A percentile compares a stretch with the other conserved stretches of the same genome.
Evolutionary conservation across 257 asterid species (phyloP).

Genomic region (Prunella vulgaris): DNA sequence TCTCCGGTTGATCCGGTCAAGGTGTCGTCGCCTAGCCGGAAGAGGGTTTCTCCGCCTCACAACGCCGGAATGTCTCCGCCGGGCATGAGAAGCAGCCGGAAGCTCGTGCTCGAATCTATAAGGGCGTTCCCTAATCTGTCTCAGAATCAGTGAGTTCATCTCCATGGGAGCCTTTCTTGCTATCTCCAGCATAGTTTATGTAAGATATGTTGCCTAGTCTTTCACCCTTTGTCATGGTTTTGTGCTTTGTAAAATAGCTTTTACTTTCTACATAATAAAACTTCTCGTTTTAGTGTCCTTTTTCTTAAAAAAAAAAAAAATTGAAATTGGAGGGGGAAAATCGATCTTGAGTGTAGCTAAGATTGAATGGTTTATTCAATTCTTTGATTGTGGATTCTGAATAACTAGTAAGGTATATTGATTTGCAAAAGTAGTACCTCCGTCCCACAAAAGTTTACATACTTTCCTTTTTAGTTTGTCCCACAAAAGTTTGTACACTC

Average conservation of each 20-base stretch:
- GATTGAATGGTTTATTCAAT: neutral
- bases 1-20: conserved; percentile 54
- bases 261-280: conserved; percentile 28
- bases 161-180: conserved; percentile 2
- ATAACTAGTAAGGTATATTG: too few species aligned
- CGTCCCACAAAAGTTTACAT: too few species aligned
- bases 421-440: too few species aligned
- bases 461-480: too few species aligned
- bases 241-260: conserved; percentile 31
- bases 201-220: conserved; percentile 24
- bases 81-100: conserved; percentile 51
- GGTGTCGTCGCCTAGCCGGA: conserved; percentile 68
- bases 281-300: conserved; percentile 7
- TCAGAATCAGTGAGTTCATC: conserved; percentile 36
- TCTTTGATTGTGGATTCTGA: neutral
- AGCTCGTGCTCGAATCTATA: conserved; percentile 66
- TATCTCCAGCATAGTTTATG: conserved; percentile 26
- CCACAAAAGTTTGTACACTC: too few species aligned
- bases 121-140: conserved; percentile 69
- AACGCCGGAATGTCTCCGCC: conserved; percentile 30
- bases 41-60: conserved; percentile 75
- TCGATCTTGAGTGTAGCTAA: too few species aligned
- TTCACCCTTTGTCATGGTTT: neutral
- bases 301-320: too few species aligned
- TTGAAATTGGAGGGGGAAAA: too few species aligned